These are phyloP conservation scores for Bertia moriformis DNA, from an alignment of 2,329 filamentous ascomycete genomes.

Conservation along the genomic window DNA sequence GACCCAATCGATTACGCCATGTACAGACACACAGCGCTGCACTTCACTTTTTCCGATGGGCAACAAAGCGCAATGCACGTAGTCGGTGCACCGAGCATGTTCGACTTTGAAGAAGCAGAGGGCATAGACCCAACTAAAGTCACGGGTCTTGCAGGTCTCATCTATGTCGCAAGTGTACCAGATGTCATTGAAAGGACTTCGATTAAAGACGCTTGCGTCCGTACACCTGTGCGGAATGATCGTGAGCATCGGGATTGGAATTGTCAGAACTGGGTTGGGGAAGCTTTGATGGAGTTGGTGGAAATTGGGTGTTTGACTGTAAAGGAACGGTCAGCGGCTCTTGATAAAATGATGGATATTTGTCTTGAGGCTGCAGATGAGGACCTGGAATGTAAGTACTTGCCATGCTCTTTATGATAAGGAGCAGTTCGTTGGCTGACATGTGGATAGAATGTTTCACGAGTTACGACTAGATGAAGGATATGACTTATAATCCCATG, in stretches of 20 bases:
- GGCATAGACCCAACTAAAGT: background rate
- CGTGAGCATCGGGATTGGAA: slow-evolving; percentile 12
- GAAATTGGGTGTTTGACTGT: slow-evolving; percentile 8
- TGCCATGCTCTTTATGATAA: no score
- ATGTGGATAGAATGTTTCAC: no score
- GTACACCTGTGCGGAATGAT: slow-evolving; percentile 10
- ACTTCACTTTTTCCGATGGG: slow-evolving; percentile 6
- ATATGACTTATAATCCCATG: no score
- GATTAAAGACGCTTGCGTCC: background rate
- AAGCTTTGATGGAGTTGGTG: slow-evolving; percentile 10
- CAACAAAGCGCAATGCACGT: background rate
- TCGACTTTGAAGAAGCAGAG: background rate
- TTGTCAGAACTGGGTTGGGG: slow-evolving; percentile 15
- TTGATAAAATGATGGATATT: slow-evolving; percentile 12
- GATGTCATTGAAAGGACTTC: background rate
- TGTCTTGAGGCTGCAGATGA: slow-evolving; percentile 10
- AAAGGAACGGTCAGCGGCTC: slow-evolving; percentile 7
- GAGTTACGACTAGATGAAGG: no score
- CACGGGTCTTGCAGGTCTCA: background rate
- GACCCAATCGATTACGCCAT: slow-evolving; percentile 13
- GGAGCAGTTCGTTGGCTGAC: no score
- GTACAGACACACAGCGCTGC: slow-evolving; percentile 14
- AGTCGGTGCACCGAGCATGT: background rate
- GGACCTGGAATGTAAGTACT: no score
- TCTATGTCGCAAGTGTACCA: background rate